Base-by-base conservation (phyloP, 495 filamentous ascomycete genomes). In the Neurospora discreta region DNA sequence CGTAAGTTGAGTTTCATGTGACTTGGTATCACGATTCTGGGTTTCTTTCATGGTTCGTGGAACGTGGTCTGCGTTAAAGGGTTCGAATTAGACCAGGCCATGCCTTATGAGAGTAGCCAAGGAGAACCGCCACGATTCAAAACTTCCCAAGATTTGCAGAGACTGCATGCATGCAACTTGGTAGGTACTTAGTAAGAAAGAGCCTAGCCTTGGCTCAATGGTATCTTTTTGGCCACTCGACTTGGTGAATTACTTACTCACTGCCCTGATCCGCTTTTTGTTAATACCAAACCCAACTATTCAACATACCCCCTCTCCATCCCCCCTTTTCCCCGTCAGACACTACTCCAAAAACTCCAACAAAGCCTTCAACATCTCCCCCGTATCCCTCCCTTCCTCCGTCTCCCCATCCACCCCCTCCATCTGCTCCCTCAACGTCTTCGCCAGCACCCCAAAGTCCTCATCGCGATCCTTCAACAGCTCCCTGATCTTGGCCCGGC, bases 321-420 rank as follows among this genome's bases (percentile, higher is more conserved):
- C 5, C 39, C 52, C 58, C n/a, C n/a, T n/a, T n/a, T 30, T 30
- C 10, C 3, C n/a, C 36, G 16, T 26, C 10, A 26, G 5, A 2
- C 3, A 10, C 70, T 76, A 83, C 79, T 81, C 83, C 71, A 91
- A 74, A 75, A 90, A 91, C 70, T 87, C 82, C 69, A 91, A 79
- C 67, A 94, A 79, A 8, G 91, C 90, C 69, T 80, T 82, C 42
- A 94, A 84, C 90, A 94, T 93, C 72, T 91, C 91, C 75, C 83
- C 87, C 43, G 86, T 82, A 69, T 90, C 90, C 75, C 85, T 88
- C 68, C 83, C 83, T 26, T 87, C 88, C 5, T 82, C 83, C 26
- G 87, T 84, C 26, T 87, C 84, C 18, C 82, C 83, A 36, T 84
- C 82, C 18, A 93, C 83, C n/a, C 85, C 90, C 15, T 88, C 83